A percentile compares a stretch with the other conserved stretches of the same genome.
phyloP scores from a whole-genome alignment of 2,329 filamentous ascomycete species.

The Arthrobotrys megalospora region DNA sequence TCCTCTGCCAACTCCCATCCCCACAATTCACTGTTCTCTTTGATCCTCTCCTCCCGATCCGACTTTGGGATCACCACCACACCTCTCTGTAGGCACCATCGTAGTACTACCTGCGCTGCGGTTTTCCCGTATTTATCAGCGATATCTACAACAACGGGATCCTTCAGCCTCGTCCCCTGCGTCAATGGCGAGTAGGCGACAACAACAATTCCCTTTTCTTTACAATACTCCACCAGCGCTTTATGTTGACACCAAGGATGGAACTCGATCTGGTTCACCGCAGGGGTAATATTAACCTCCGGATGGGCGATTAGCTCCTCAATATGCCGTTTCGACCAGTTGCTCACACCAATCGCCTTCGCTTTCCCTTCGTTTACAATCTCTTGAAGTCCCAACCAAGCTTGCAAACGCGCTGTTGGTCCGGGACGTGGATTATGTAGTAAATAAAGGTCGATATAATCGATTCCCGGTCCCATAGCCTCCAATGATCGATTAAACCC shows the following conservation, averaged over 20 bases:
- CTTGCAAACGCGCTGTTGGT: conserved; percentile 77
- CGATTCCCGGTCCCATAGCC: conserved; percentile 70
- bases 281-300: conserved; percentile 72
- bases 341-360: conserved; percentile 80
- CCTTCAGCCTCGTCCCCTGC: conserved; percentile 78
- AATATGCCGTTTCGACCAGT: conserved; percentile 80
- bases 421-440: conserved; percentile 83
- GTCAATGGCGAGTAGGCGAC: conserved; percentile 86
- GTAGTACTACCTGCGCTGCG: conserved; percentile 80
- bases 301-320: conserved; percentile 73
- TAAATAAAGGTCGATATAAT: conserved; percentile 84
- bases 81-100: conserved; percentile 83
- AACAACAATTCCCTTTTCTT: conserved; percentile 76
- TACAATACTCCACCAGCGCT: conserved; percentile 77
- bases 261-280: conserved; percentile 85
- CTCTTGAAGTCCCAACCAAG: conserved; percentile 84
- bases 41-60: conserved; percentile 74
- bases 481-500: conserved; percentile 45
- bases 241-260: conserved; percentile 85
- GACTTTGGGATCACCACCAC: conserved; percentile 83
- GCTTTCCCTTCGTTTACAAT: conserved; percentile 80
- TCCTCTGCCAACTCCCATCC: conserved; percentile 47
- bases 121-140: conserved; percentile 79
- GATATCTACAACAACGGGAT: conserved; percentile 76
- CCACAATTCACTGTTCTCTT: conserved; percentile 67